Conservation (phyloP, 1,284 basidiomycete species). For the Clitocybe nebularis region DNA sequence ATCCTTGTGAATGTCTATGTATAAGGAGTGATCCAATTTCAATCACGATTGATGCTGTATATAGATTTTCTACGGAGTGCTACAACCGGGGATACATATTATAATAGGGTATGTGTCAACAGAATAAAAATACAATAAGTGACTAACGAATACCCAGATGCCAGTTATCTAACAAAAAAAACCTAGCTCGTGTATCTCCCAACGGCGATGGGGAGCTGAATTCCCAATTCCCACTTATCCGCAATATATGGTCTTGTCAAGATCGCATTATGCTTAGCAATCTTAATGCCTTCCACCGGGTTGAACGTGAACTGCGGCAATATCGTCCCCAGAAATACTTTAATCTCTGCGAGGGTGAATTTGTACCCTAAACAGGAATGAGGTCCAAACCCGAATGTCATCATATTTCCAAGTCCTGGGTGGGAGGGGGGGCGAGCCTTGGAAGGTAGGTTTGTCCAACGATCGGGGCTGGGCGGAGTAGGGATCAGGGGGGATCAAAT, state of each 20-base stretch:
- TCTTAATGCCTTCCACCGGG: constrained; percentile 34
- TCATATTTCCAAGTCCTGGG: constrained; percentile 44
- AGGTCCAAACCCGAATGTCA: constrained; percentile 53
- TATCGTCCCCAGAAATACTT: constrained; percentile 43
- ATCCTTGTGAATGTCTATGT: no score
- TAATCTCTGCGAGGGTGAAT: constrained; percentile 43
- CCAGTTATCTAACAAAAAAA: no score
- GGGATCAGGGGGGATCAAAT: not conserved
- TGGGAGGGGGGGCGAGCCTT: constrained; percentile 29
- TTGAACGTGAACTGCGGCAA: constrained; percentile 41
- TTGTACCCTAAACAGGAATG: constrained; percentile 46
- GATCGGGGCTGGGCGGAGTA: constrained; percentile 37
- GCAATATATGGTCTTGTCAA: constrained; percentile 44
- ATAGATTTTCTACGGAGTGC: no score
- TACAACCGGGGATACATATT: no score
- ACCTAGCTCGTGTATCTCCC: constrained; percentile 26
- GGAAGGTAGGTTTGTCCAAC: constrained; percentile 42
- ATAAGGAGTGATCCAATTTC: no score
- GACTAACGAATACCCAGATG: not conserved
- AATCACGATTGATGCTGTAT: no score
- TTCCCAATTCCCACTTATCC: constrained; percentile 31
- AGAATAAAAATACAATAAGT: not conserved
- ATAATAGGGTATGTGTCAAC: no score
- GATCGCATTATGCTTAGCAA: constrained; percentile 43
- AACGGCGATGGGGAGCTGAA: constrained; percentile 37